These are phyloP conservation scores for Backusella morwellensis DNA, from an alignment of 192 early-diverging fungal species.

Conservation along the genomic window DNA sequence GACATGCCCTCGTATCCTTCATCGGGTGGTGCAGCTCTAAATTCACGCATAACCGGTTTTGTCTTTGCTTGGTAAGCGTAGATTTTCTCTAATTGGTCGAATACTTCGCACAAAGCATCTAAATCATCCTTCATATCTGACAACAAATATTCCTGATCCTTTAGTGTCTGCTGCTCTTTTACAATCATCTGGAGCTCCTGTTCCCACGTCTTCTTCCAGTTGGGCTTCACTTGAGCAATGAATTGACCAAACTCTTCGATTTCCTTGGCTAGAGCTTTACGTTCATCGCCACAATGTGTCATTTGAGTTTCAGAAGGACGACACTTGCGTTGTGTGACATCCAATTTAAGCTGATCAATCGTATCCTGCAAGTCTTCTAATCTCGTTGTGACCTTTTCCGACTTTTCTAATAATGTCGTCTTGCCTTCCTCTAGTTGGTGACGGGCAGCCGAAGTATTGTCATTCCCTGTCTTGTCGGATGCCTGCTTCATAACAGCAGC, in stretches of 20 bases:
- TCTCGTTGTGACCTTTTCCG: constrained; percentile 45
- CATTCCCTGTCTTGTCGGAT: constrained; percentile 14
- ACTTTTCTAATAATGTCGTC: constrained; percentile 39
- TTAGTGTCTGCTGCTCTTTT: constrained; percentile 77
- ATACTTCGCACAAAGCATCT: constrained; percentile 54
- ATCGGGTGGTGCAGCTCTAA: constrained; percentile 53
- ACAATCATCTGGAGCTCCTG: constrained; percentile 80
- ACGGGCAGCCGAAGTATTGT: not conserved
- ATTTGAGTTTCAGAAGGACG: constrained; percentile 58
- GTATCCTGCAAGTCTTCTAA: constrained; percentile 64
- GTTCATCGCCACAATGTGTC: constrained; percentile 52
- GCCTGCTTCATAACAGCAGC: not conserved
- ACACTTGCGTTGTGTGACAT: constrained; percentile 67
- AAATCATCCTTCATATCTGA: constrained; percentile 68
- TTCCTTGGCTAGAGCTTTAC: constrained; percentile 48
- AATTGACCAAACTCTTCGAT: constrained; percentile 52
- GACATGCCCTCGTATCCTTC: constrained; percentile 65
- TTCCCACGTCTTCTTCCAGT: constrained; percentile 85
- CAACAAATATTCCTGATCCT: constrained; percentile 73
- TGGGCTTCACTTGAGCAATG: constrained; percentile 61
- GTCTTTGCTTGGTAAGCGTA: constrained; percentile 51
- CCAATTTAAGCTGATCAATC: constrained; percentile 74
- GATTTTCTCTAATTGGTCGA: constrained; percentile 61
- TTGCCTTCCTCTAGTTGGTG: constrained; percentile 54
- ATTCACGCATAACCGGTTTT: constrained; percentile 39